Conservation (phyloP, 1,284 basidiomycete species). For the Ganoderma multipileum region DNA sequence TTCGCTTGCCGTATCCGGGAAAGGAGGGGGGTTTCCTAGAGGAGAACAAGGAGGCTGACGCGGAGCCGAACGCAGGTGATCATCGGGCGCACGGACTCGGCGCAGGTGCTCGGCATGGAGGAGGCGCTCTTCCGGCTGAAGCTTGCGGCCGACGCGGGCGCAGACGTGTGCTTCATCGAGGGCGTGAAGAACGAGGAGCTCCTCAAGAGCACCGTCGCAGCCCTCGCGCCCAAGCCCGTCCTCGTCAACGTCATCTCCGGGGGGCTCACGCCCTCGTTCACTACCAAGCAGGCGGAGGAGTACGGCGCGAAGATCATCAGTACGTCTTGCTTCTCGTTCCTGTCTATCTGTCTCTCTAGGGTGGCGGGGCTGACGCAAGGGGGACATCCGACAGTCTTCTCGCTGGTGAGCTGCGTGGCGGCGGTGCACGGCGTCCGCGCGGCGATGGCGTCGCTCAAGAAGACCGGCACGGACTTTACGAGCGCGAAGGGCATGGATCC, state of each 20-base stretch:
- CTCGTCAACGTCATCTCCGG: conserved; percentile 83
- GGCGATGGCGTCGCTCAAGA: conserved; percentile 76
- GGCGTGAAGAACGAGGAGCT: conserved; percentile 77
- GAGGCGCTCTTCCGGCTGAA: conserved; percentile 75
- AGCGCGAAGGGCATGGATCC: conserved; percentile 80
- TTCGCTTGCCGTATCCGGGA: too few relatives aligned
- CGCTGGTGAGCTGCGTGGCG: conserved; percentile 73
- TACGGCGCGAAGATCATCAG: conserved; percentile 81
- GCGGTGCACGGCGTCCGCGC: conserved; percentile 75
- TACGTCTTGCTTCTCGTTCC: conserved; percentile 43
- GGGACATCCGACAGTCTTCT: conserved; percentile 56
- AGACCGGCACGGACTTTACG: conserved; percentile 75
- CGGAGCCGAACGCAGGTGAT: conserved; percentile 48
- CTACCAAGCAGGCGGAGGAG: conserved; percentile 68
- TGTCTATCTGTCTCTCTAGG: neutral
- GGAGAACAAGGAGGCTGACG: neutral
- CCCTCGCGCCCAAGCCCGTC: conserved; percentile 74
- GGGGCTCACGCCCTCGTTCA: conserved; percentile 77
- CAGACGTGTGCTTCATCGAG: conserved; percentile 88
- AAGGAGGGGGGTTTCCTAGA: neutral
- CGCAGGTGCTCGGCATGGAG: conserved; percentile 83
- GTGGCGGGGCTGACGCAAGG: conserved; percentile 1
- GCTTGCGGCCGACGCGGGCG: conserved; percentile 77
- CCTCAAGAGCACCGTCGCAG: conserved; percentile 66
- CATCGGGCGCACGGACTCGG: conserved; percentile 85